Evolutionary conservation across 176 grass and related monocot genomes (phyloP).

Genomic region (Calamus simplicifolius): DNA sequence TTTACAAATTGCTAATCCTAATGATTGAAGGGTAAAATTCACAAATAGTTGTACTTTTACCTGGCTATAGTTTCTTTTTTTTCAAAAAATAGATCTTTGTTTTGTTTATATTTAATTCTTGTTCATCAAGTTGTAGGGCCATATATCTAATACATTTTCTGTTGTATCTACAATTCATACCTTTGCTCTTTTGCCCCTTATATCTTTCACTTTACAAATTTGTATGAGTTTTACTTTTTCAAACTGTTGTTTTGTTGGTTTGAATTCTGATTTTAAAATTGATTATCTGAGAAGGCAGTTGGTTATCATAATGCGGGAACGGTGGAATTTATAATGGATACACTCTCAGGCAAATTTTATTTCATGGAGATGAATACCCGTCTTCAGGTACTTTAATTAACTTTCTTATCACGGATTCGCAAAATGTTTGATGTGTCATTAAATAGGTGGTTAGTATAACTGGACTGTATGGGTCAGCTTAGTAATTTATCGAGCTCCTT

Average conservation of each 20-base stretch:
- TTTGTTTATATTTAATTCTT: too few species aligned
- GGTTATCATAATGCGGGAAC: constrained; percentile 97
- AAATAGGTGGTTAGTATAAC: too few species aligned
- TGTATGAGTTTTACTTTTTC: neutral
- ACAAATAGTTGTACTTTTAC: too few species aligned
- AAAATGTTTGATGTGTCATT: neutral
- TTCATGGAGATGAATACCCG: constrained; percentile 99
- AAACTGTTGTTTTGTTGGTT: neutral
- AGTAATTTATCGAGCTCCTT: too few species aligned
- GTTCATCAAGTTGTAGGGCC: too few species aligned
- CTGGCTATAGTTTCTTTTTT: too few species aligned
- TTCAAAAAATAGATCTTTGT: too few species aligned
- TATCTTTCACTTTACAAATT: neutral
- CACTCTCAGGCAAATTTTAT: constrained; percentile 72
- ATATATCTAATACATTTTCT: too few species aligned
- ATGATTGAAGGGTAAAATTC: too few species aligned
- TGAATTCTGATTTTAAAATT: neutral
- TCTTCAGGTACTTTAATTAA: constrained; percentile 53
- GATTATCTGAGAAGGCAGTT: constrained; percentile 63
- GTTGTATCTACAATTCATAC: neutral
- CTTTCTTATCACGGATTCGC: constrained; percentile 2
- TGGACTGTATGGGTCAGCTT: too few species aligned
- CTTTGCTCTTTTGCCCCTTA: neutral
- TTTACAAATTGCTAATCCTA: too few species aligned
- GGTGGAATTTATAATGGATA: constrained; percentile 95